phyloP scores from a whole-genome alignment of 2,329 filamentous ascomycete species.

The Aspergillus proliferans region DNA sequence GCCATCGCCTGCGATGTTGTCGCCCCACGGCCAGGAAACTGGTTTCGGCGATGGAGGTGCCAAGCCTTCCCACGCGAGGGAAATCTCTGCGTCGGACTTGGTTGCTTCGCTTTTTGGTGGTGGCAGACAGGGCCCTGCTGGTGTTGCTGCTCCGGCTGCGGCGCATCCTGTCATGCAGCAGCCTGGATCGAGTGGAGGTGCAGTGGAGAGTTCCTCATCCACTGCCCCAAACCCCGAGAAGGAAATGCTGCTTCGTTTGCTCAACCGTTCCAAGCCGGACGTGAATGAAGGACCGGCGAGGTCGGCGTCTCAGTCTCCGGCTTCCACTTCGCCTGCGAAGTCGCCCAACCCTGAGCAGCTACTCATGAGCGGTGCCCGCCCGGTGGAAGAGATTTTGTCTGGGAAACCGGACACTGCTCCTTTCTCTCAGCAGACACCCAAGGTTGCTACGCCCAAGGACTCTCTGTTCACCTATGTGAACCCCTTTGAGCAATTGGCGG shows the following conservation, averaged over 20 bases:
- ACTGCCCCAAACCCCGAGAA: constrained; percentile 50
- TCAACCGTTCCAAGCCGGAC: constrained; percentile 63
- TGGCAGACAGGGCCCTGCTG: constrained; percentile 36
- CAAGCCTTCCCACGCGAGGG: constrained; percentile 25
- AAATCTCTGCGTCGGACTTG: constrained; percentile 52
- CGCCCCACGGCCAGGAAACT: constrained; percentile 22
- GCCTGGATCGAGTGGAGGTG: constrained; percentile 8
- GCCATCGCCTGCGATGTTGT: constrained; percentile 21
- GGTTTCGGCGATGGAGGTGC: constrained; percentile 12
- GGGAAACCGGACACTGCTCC: constrained; percentile 23
- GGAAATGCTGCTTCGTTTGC: constrained; percentile 75
- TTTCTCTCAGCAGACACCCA: constrained; percentile 30
- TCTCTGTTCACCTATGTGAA: constrained; percentile 65
- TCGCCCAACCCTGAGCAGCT: constrained; percentile 19
- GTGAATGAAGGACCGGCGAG: constrained; percentile 16
- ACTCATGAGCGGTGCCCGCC: neutral
- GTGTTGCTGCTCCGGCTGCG: constrained; percentile 15
- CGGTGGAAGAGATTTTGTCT: constrained; percentile 9
- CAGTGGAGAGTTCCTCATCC: constrained; percentile 11
- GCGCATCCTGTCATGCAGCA: constrained; percentile 21
- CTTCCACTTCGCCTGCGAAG: constrained; percentile 32
- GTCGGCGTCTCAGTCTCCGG: constrained; percentile 32
- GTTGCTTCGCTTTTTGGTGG: constrained; percentile 51
- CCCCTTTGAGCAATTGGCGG: constrained; percentile 64
- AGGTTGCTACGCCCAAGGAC: constrained; percentile 31